Evolutionary conservation across 805 yeast species (phyloP).

Genomic region (Candida takata): DNA sequence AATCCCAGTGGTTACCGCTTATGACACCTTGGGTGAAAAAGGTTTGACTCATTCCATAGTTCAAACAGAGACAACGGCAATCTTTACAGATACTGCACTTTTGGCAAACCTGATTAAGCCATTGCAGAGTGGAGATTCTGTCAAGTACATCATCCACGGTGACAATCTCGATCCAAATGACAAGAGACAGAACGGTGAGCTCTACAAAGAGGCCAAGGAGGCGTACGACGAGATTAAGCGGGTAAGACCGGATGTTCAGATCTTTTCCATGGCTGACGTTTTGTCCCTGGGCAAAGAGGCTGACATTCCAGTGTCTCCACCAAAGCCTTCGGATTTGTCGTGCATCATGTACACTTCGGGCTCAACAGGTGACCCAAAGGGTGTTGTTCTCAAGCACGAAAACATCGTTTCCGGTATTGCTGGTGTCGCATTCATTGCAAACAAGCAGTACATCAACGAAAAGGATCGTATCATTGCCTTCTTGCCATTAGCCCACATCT

Average conservation of each 20-base stretch:
- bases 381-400: constrained; percentile 57
- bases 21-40: constrained; percentile 86
- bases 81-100: constrained; percentile 79
- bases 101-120: constrained; percentile 65
- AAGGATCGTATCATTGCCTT: constrained; percentile 78
- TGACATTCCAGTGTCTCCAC: constrained; percentile 31
- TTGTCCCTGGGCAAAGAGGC: constrained; percentile 54
- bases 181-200: constrained; percentile 53
- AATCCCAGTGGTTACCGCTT: constrained; percentile 90
- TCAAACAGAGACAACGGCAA: constrained; percentile 71
- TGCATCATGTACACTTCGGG: constrained; percentile 72
- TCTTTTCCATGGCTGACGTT: constrained; percentile 60
- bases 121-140: constrained; percentile 49
- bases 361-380: constrained; percentile 77
- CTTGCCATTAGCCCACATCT: constrained; percentile 93
- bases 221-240: constrained; percentile 55
- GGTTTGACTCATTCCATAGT: constrained; percentile 82
- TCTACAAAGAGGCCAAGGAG: constrained; percentile 48
- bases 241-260: constrained; percentile 69
- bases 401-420: constrained; percentile 79
- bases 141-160: constrained; percentile 66
- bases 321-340: constrained; percentile 43
- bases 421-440: constrained; percentile 67
- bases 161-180: constrained; percentile 57
- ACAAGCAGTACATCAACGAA: constrained; percentile 39